Conservation (phyloP, 768 basidiomycete species). For the Butyriboletus loyo region DNA sequence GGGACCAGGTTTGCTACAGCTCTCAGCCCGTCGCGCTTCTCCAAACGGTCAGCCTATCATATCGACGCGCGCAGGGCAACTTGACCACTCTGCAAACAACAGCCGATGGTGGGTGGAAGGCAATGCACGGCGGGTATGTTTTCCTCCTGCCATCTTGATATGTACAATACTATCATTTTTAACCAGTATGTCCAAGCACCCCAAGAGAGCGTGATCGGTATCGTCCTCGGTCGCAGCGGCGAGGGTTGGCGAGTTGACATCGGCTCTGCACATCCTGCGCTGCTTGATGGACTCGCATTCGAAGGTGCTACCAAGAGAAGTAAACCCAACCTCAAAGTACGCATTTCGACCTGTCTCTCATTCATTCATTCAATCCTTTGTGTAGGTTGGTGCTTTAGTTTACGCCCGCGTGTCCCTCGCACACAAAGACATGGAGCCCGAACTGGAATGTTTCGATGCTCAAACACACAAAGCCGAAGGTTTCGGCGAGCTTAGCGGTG, state of each 20-base stretch:
- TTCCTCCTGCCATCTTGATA: not conserved
- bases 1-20: conserved; percentile 76
- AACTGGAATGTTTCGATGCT: conserved; percentile 94
- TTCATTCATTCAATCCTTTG: conserved; percentile 3
- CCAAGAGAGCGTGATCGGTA: conserved; percentile 87
- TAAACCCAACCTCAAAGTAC: conserved; percentile 88
- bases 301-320: conserved; percentile 95
- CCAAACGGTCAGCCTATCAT: conserved; percentile 30
- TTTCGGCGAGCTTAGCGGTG: conserved; percentile 90
- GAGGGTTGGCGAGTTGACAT: conserved; percentile 95
- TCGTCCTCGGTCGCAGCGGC: conserved; percentile 73
- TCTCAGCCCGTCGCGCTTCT: conserved; percentile 30
- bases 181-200: conserved; percentile 84
- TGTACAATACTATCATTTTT: not conserved
- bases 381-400: conserved; percentile 82
- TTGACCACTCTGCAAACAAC: conserved; percentile 67
- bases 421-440: conserved; percentile 97
- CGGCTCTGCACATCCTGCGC: conserved; percentile 81
- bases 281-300: conserved; percentile 88
- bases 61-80: conserved; percentile 66
- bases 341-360: conserved; percentile 4
- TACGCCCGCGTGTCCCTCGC: conserved; percentile 93
- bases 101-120: conserved; percentile 89
- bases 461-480: conserved; percentile 90
- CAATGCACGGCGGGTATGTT: conserved; percentile 76